These are phyloP conservation scores for Ceratocystis papillata DNA, from an alignment of 2,329 filamentous ascomycete genomes.

Conservation along the genomic window DNA sequence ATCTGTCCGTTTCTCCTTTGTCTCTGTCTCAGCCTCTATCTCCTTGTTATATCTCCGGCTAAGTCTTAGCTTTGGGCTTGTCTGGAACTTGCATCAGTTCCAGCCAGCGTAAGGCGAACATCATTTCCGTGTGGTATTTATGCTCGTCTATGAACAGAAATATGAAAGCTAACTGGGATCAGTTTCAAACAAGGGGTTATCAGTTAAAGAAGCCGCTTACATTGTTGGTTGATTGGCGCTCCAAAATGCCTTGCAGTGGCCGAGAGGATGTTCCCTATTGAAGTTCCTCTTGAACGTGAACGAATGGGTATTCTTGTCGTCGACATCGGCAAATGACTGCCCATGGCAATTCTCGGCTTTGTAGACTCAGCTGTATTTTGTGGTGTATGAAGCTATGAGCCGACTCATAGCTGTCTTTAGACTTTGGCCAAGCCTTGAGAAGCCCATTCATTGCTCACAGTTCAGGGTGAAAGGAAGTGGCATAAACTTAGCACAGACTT, in stretches of 20 bases:
- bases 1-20: background rate
- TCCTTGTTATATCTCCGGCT: no score
- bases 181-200: background rate
- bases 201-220: background rate
- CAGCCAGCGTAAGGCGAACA: background rate
- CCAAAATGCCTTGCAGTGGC: background rate
- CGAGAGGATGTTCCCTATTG: background rate
- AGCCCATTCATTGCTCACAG: background rate
- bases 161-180: background rate
- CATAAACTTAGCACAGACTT: conserved; percentile 1
- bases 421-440: background rate
- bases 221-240: background rate
- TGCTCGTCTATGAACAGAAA: no score
- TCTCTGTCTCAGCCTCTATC: no score
- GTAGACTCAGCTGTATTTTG: background rate
- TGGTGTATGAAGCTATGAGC: background rate
- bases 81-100: background rate
- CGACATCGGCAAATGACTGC: background rate
- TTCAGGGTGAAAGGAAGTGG: background rate
- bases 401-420: background rate
- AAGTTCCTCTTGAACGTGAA: background rate
- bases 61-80: background rate
- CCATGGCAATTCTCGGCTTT: background rate
- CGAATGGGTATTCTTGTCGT: background rate
- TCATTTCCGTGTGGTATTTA: background rate